Evolutionary conservation across 306 rosid genomes (phyloP).

Genomic region (Inga leiocalycina): DNA sequence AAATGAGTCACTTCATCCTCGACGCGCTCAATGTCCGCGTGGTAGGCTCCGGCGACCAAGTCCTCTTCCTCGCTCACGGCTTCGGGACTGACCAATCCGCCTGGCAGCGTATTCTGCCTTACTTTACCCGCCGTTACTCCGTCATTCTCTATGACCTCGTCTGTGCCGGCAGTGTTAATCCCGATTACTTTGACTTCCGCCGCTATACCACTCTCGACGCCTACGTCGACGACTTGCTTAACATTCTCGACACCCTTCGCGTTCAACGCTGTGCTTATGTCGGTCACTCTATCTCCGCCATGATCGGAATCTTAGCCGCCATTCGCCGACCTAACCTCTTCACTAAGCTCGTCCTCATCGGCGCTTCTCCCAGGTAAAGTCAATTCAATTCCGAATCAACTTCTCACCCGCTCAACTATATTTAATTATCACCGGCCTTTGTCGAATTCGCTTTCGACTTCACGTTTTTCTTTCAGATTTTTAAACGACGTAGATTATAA

Average conservation of each 20-base stretch:
- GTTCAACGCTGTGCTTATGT: conserved; percentile 76
- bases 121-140: conserved; percentile 62
- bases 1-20: conserved; percentile 33
- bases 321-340: conserved; percentile 92
- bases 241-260: conserved; percentile 67
- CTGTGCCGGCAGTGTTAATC: conserved; percentile 99
- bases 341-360: conserved; percentile 85
- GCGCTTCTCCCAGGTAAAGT: conserved; percentile 82
- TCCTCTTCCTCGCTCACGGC: conserved; percentile 83
- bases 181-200: conserved; percentile 81
- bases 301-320: conserved; percentile 89
- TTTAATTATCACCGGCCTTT: neutral
- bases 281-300: conserved; percentile 98
- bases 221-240: conserved; percentile 81
- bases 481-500: conserved; percentile 83
- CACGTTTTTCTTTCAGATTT: conserved; percentile 49
- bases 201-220: conserved; percentile 89
- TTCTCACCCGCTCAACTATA: neutral
- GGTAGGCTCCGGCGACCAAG: conserved; percentile 70
- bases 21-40: conserved; percentile 84
- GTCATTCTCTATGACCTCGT: conserved; percentile 94
- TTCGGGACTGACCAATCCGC: conserved; percentile 98
- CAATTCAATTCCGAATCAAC: neutral
- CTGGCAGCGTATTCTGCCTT: conserved; percentile 83
- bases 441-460: neutral